Evolutionary conservation across 225 moss, liverwort and hornwort species (phyloP).

Genomic region (Physcomitrellopsis africana): DNA sequence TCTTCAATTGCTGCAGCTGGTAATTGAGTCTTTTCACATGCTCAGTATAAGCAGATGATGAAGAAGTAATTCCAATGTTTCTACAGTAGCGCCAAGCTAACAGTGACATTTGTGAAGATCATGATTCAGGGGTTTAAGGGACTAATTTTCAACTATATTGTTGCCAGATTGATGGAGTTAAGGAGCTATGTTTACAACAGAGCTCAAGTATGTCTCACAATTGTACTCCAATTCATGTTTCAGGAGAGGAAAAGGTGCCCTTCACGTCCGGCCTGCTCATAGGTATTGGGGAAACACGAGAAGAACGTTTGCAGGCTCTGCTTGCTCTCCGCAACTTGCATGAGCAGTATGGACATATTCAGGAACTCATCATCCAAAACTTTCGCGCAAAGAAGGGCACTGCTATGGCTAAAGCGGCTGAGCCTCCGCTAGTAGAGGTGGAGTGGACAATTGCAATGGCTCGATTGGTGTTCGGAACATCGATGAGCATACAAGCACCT

Average conservation of each 20-base stretch:
- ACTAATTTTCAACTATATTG: neutral
- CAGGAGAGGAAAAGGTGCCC: conserved; percentile 81
- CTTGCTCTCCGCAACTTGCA: conserved; percentile 72
- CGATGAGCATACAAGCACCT: conserved; percentile 94
- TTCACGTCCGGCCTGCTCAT: conserved; percentile 88
- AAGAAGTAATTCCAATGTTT: conserved; percentile 6
- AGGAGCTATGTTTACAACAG: conserved; percentile 23
- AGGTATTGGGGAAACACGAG: conserved; percentile 88
- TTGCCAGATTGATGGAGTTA: conserved; percentile 1
- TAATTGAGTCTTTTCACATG: conserved; percentile 34
- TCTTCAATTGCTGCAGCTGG: conserved; percentile 86
- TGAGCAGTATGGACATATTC: conserved; percentile 77
- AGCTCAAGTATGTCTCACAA: conserved; percentile 12
- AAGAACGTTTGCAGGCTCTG: conserved; percentile 74
- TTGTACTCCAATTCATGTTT: conserved; percentile 34
- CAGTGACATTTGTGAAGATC: conserved; percentile 9
- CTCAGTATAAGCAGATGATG: conserved; percentile 9
- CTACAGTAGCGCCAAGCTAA: neutral
- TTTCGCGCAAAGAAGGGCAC: conserved; percentile 92
- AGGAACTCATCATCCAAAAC: conserved; percentile 92
- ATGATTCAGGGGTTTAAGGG: conserved; percentile 30
- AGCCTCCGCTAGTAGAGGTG: conserved; percentile 70
- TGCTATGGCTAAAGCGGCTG: conserved; percentile 70
- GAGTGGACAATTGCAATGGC: conserved; percentile 92
- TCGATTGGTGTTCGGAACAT: conserved; percentile 79